Base-by-base conservation (phyloP, 495 filamentous ascomycete genomes). In the Tuber magnatum region DNA sequence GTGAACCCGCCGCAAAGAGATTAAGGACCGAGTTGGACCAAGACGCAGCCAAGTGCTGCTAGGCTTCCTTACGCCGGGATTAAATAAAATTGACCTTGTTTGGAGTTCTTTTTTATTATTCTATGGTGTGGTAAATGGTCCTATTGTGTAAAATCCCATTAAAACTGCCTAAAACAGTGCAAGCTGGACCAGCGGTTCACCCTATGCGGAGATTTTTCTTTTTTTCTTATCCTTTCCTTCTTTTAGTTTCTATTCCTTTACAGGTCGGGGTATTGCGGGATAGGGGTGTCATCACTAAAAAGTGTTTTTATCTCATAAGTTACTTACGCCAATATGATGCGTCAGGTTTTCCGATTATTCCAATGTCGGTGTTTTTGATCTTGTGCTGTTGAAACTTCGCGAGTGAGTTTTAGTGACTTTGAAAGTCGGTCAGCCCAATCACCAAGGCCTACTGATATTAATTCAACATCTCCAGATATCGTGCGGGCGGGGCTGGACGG, bases 1-100 rank as follows among this genome's bases (percentile, higher is more conserved):
- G 82, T 56, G 81, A 82, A 48, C 86, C 86, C 6, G 80, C 75
- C 12, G 81, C 81, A 72, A 86, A 87, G 85, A 87, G 85, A 82
- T 80, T 81, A 39, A 85, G 80, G 78, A 81, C 82, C 9, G 82
- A 83, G 46, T 71, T 80, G 61, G 74, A 76, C 71, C 48, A 80
- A 28, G 81, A 82, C 38, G 80, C 81, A 32, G 61, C 80, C 39
- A 72, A 51, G 68, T 82, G 81, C 48, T 82, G 81, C 35, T 82
- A 80, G 69, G 44, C 32, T 65, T 65, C 56, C 28, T 35, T 65
- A 18, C 56, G 56, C 32, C 1, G 56, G 9, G 56, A 35, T 16
- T 6, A 44, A 43, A 24, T 18, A 65, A 61, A 35, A 65, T 35
- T 18, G 32, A 65, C 56, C 12, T 32, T 2, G 56, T 65, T 35